phyloP scores from a whole-genome alignment of 306 rosid genomes.

The Astragalus membranaceus region DNA sequence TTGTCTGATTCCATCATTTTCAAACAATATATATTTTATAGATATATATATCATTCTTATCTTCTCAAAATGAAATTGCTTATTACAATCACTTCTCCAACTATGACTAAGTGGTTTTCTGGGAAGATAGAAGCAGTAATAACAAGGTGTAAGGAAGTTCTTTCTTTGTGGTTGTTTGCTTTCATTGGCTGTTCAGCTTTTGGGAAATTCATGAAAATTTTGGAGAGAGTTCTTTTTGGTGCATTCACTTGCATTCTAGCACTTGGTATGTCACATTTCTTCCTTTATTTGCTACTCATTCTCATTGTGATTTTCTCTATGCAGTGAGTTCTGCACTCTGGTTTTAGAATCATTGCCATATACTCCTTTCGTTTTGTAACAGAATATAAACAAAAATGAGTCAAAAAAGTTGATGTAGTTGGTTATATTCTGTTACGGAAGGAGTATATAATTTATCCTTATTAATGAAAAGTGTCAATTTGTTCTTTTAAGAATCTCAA shows the following conservation, averaged over 20 bases:
- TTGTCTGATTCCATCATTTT: neutral
- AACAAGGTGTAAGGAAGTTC: neutral
- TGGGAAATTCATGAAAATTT: neutral
- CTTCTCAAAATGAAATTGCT: slow-evolving; percentile 10
- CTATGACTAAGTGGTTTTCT: slow-evolving; percentile 17
- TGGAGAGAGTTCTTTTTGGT: slow-evolving; percentile 19
- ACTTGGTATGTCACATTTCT: slow-evolving; percentile 18
- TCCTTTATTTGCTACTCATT: neutral
- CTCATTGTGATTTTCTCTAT: neutral
- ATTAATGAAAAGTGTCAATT: too few relatives aligned
- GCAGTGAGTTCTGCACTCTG: neutral
- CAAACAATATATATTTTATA: neutral
- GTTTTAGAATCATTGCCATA: neutral
- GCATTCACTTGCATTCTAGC: slow-evolving; percentile 23
- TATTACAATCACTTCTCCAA: slow-evolving; percentile 13
- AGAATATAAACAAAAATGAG: too few relatives aligned
- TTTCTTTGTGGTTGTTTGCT: neutral
- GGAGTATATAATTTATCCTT: too few relatives aligned
- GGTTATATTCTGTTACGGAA: too few relatives aligned
- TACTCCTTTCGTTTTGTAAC: too few relatives aligned
- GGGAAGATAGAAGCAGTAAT: neutral
- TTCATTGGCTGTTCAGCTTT: neutral
- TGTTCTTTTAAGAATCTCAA: too few relatives aligned
- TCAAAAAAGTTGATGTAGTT: too few relatives aligned
- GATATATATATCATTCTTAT: neutral